Evolutionary conservation across 2,329 filamentous ascomycete genomes (phyloP), one percentile per base, ranked within the genome.

Genomic region (Kalmusia sp.): DNA sequence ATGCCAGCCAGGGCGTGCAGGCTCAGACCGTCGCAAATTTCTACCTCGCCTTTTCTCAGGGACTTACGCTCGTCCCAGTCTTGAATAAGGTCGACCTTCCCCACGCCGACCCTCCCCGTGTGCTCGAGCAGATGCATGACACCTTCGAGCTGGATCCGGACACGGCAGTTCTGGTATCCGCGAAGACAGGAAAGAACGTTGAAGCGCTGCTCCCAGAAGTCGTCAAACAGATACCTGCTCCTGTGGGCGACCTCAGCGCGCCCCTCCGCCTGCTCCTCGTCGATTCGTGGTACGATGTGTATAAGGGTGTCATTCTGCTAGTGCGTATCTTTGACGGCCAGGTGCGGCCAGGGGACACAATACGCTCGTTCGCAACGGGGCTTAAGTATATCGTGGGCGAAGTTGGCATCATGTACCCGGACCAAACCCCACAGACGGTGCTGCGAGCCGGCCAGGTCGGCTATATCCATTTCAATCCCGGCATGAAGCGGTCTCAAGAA

Each of bases 21-120:
- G 95, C 95, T 4, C 95, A 99, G 80, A 99, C 95, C 0, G 95
- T 99, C 7, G 95, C 95, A 57, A 99, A 99, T 75, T 99, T 99
- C 77, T 97, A 98, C 72, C 86, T 98, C 21, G 95, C 95, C 6
- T 99, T 99, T 76, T 88, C 93, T 1, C 92, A 98, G 73, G 91
- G 92, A 14, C 79, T 99, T 46, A 83, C 87, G 19, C 84, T 99
- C 57, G 86, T 99, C 3, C 95, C 95, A 0, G 91, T 99, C 21
- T 85, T 99, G 67, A 99, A 99, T 80, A 99, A 99, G 80, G 89
- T 99, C 49, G 95, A 99, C 72, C 84, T 99, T 67, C 88, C 90
- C 1, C 91, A 92, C 9, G 92, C 95, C 6, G 95, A 99, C 68
- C 83, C 93, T n/a, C 85, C 88, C 24, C 84, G 92, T 24, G 93